A percentile compares a stretch with the other conserved stretches of the same genome.
Conservation (phyloP, 345 rosid species). For the Eucalyptus cladocalyx region DNA sequence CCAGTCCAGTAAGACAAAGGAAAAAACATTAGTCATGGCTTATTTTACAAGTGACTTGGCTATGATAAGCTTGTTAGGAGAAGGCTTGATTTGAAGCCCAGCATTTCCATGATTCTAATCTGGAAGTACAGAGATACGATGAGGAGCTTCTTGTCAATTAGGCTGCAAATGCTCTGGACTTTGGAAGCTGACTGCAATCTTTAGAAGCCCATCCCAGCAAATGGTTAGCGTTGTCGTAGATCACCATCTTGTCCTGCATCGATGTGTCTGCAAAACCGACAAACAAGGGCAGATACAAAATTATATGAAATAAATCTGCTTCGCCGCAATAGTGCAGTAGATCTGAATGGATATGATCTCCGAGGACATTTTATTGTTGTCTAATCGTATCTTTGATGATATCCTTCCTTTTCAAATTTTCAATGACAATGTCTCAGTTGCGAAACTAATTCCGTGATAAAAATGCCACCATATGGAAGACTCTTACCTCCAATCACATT, state of each 20-base stretch:
- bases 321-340: neutral
- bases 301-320: neutral
- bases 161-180: neutral
- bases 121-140: neutral
- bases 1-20: neutral
- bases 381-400: neutral
- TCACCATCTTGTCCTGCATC: slow-evolving; percentile 77
- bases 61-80: neutral
- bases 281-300: neutral
- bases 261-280: slow-evolving; percentile 49
- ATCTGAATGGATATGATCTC: neutral
- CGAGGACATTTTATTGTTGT: neutral
- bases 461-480: neutral
- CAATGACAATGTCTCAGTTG: neutral
- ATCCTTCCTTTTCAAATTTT: neutral
- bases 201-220: slow-evolving; percentile 47
- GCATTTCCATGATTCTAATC: neutral
- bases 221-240: slow-evolving; percentile 79
- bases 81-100: neutral
- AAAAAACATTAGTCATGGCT: neutral
- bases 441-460: neutral
- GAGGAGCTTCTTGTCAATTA: neutral
- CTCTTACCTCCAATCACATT: slow-evolving; percentile 71
- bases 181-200: neutral
- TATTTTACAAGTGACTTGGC: neutral